Conservation (phyloP, 768 basidiomycete species). For the Filobasidium floriforme region DNA sequence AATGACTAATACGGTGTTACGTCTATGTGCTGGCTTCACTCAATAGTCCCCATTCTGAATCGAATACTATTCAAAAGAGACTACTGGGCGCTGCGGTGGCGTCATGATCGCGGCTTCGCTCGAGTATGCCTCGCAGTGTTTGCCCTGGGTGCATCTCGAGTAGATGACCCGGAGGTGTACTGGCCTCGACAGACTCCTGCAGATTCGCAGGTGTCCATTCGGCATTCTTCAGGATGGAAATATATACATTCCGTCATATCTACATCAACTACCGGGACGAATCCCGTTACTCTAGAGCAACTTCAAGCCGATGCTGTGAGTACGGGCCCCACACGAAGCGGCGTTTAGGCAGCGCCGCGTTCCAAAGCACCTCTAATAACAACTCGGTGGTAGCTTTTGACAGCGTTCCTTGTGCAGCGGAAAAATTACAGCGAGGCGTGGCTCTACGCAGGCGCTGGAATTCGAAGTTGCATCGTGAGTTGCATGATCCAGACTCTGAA, state of each 20-base stretch:
- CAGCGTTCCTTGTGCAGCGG: no score
- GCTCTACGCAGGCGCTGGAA: no score
- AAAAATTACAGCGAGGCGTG: no score
- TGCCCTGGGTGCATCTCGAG: slow-evolving; percentile 57
- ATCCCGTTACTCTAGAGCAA: no score
- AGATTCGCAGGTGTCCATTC: slow-evolving; percentile 28
- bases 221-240: slow-evolving; percentile 59
- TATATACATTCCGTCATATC: slow-evolving; percentile 17
- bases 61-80: slow-evolving; percentile 59
- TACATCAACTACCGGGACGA: no score
- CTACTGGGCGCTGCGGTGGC: slow-evolving; percentile 52
- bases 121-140: slow-evolving; percentile 59
- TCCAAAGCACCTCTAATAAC: no score
- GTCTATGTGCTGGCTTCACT: no score
- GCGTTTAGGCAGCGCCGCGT: no score
- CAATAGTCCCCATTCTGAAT: slow-evolving; percentile 61
- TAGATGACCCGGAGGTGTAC: slow-evolving; percentile 56
- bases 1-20: no score
- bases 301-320: no score
- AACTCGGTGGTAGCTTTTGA: no score
- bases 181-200: slow-evolving; percentile 26
- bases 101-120: slow-evolving; percentile 52
- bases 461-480: neutral
- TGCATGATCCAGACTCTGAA: neutral
- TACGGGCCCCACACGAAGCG: no score